Evolutionary conservation across 768 basidiomycete genomes (phyloP).

Genomic region (Rhizopogon roseolus): DNA sequence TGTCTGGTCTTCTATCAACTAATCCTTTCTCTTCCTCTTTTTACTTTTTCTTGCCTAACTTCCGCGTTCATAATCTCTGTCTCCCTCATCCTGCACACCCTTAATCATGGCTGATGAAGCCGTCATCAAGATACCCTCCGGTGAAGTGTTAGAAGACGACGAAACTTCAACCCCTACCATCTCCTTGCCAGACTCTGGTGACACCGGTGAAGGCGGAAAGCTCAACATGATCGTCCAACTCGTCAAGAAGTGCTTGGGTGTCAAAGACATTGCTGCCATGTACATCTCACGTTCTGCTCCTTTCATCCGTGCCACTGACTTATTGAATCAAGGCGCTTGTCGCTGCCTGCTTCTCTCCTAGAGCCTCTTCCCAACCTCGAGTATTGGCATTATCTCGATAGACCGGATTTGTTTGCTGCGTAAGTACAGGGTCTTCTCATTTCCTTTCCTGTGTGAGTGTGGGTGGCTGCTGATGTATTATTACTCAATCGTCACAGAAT

Average conservation of each 20-base stretch:
- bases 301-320: constrained; percentile 11
- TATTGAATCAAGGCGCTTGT: constrained; percentile 63
- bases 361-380: constrained; percentile 96
- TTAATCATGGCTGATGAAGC: constrained; percentile 16
- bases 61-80: neutral
- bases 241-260: constrained; percentile 86
- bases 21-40: constrained; percentile 1
- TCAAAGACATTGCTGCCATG: constrained; percentile 95
- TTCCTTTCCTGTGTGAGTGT: neutral
- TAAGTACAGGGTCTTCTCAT: constrained; percentile 35
- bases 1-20: neutral
- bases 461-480: neutral
- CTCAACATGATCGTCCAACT: constrained; percentile 91
- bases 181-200: constrained; percentile 64
- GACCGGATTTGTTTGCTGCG: constrained; percentile 90
- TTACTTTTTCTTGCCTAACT: neutral
- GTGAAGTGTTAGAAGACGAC: constrained; percentile 32
- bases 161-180: constrained; percentile 53
- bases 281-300: constrained; percentile 32
- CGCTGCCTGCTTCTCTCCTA: constrained; percentile 86
- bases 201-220: constrained; percentile 83
- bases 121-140: constrained; percentile 4
- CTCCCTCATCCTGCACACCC: neutral
- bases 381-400: constrained; percentile 92
- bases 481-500: constrained; percentile 46